Base-by-base conservation (phyloP, 352 stramenopile genomes). In the Discostella stelligera region DNA sequence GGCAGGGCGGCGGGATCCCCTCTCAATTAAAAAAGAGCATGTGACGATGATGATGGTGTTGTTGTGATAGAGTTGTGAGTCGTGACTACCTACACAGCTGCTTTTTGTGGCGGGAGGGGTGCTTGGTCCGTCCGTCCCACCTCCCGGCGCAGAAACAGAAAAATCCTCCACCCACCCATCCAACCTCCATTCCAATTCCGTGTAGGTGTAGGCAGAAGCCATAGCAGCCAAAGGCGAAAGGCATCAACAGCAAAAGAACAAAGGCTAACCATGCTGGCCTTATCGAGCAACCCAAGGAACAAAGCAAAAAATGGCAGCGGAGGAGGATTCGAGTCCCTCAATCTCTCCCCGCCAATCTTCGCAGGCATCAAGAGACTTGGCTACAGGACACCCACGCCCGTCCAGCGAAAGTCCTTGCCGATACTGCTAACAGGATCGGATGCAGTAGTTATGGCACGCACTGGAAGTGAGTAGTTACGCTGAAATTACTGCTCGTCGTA, bases 361-460 rank as follows among this genome's bases (percentile, higher is more conserved):
- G 71, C 70, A 10, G 89, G 89, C n/a, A 85, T 94, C 59, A 80
- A 90, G 49, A 83, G 83, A 50, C 82, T 94, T 66, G 89, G 89
- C 11, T 94, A 89, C 75, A 79, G 85, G 16, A 94, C 97, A 64
- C 97, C 98, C 32, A 99, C 98, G 41, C 97, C 97, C 14, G 98
- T 99, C 56, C 97, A 99, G 86, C 94, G 96, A 66, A 98, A 99
- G 86, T 96, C 96, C 74, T 87, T 99, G 56, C 97, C 97, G 18
- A 92, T 98, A 25, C 90, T 98, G 21, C 89, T 99, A 5, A 96
- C 94, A 3, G 97, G 97, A 49, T 94, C 95, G 32, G 97, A 99
- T 89, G 94, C 98, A 18, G 96, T 99, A 10, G 96, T 97, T 54
- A 99, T 99, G 97, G 97, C 98, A 37, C 91, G 97, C 25, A 99